Base-by-base conservation (phyloP, 140 eudicot species). In the Ambrosia hybrid region DNA sequence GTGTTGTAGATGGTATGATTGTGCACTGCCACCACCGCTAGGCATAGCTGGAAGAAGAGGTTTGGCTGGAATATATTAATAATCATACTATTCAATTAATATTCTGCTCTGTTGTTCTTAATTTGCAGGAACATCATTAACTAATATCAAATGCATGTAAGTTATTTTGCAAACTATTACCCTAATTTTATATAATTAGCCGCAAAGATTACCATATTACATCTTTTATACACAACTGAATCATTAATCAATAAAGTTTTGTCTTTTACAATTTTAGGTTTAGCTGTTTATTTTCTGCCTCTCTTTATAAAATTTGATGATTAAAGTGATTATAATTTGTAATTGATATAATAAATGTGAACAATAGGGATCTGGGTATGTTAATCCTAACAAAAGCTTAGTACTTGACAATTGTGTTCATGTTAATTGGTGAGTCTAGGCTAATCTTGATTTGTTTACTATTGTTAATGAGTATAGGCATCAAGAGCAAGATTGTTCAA, bases 11-110 rank as follows among this genome's bases (percentile, higher is more conserved):
- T 85, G 96, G 97, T 95, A 95, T 81, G 99, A 95, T 76, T 95
- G 99, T 76, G 96, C 97, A 72, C 67, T 95, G 78, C 96, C 99
- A 78, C 97, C 99, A 68, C 95, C 97, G 53, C 77, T 92, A 81
- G 99, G 99, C 76, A 88, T 95, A 67, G 96, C 97, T 79, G 97
- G 99, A 64, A 80, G 96, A 78, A 91, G 97, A 84, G 99, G 99
- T 33, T 85, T 95, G 84, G 97, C 99, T 67, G 99, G 97, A 73
- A 90, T 21, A n/a, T 62, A 26, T n/a, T 38, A 36, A 62, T n/a
- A 30, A 17, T 17, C 52, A 6, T 61, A 48, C 5, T 38, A 38
- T 17, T 39, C 61, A 10, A 21, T 21, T 21, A 21, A 60, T 34
- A 45, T 43, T 9, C 9, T 55, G 52, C 30, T 21, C 5, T 57